Evolutionary conservation across 2,329 filamentous ascomycete species (phyloP), one percentile per base, ranked within the genome.

Genomic region (Myriangium duriaei): DNA sequence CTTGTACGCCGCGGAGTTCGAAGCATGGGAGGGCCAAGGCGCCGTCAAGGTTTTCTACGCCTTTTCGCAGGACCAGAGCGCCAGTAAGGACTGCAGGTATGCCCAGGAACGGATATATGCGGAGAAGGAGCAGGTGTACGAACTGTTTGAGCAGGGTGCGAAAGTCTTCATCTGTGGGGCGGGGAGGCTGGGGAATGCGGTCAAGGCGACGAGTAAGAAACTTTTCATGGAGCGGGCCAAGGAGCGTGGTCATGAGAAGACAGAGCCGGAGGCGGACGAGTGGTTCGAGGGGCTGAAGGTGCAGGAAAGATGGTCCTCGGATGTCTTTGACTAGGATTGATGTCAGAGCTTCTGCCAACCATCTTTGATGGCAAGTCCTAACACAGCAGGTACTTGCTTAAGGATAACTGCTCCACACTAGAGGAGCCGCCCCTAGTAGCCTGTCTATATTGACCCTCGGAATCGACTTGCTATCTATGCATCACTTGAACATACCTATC

Each of bases 131-230:
- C 61, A 68, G 7, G 50, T 70, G 2, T 49, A 60, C 6, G 51
- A 58, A 15, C 46, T 73, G 21, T 72, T 68, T 41, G 55, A 62
- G 0, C 45, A 54, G 4, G 68, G 66, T 0, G 69, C 76, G 0
- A 69, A 70, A 49, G 57, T 79, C 0, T 83, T 72, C 48, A 68
- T 81, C 2, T 84, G 79, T 51, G 79, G 79, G 3, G 73, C 71
- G 32, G 41, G 53, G 11, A 55, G 51, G 12, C 59, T 71, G 0
- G 67, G 65, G 0, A 58, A 65, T 31, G 62, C 59, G 4, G 62
- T 68, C 1, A 58, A 60, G 45, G 51, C 57, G 26, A 54, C 50
- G 3, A 55, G 60, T 33, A 59, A 64, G 40, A 59, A 52, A 45
- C 65, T 69, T 31, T 59, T 60, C 32, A 52, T 54, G 40, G 64